Percentiles rank a stretch among this genome's conserved stretches.
Conservation (phyloP, 768 basidiomycete genomes). For the Leccinum longicurvipes region DNA sequence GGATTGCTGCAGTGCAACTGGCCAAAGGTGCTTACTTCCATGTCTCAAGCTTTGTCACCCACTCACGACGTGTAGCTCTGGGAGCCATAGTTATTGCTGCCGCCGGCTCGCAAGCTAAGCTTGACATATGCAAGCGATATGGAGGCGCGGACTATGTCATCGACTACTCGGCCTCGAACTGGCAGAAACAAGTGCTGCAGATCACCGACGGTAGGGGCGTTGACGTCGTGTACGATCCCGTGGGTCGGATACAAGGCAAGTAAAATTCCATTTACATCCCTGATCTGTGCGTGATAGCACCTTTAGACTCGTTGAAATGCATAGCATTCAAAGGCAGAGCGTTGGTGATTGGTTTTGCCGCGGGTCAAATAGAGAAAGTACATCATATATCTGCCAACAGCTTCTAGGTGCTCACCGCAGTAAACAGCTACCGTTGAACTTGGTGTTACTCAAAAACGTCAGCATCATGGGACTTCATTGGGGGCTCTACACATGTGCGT, state of each 20-base stretch:
- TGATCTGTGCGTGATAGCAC: neutral
- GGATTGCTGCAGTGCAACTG: constrained; percentile 87
- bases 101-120: constrained; percentile 74
- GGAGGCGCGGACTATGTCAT: constrained; percentile 84
- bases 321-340: constrained; percentile 93
- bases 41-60: neutral
- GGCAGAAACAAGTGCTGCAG: constrained; percentile 88
- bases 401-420: constrained; percentile 2
- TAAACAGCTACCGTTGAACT: constrained; percentile 73
- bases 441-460: constrained; percentile 82
- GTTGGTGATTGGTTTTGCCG: constrained; percentile 77
- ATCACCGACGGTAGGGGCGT: constrained; percentile 85
- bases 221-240: constrained; percentile 84
- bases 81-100: constrained; percentile 96
- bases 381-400: neutral
- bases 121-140: constrained; percentile 67
- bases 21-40: constrained; percentile 65
- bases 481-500: constrained; percentile 75
- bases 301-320: constrained; percentile 79
- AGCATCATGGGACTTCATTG: constrained; percentile 83
- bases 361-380: constrained; percentile 25
- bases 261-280: neutral
- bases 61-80: constrained; percentile 48
- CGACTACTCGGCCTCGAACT: constrained; percentile 72
- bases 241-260: constrained; percentile 70